Evolutionary conservation across 2,329 filamentous ascomycete species (phyloP).

Genomic region (Alternaria atra): DNA sequence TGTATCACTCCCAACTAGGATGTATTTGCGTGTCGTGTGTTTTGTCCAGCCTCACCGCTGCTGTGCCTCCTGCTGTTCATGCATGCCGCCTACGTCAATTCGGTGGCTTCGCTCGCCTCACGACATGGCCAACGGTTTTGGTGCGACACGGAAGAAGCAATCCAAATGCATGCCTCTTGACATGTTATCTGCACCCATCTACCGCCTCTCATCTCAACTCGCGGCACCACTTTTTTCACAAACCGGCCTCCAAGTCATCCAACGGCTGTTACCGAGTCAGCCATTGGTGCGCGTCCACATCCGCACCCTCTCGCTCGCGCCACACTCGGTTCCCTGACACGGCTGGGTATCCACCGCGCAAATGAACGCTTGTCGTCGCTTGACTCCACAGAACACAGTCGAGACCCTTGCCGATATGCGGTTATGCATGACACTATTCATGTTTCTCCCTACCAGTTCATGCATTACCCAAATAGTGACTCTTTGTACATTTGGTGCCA

Average conservation of each 20-base stretch:
- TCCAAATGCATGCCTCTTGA: neutral
- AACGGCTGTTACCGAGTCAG: slow-evolving; percentile 7
- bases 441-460: slow-evolving; percentile 8
- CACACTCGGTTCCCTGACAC: slow-evolving; percentile 14
- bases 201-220: neutral
- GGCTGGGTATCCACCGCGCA: slow-evolving; percentile 10
- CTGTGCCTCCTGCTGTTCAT: slow-evolving; percentile 3
- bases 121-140: slow-evolving; percentile 7
- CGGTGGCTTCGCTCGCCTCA: slow-evolving; percentile 11
- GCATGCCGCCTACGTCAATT: slow-evolving; percentile 2
- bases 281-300: slow-evolving; percentile 13
- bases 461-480: slow-evolving; percentile 15
- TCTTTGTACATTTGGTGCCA: slow-evolving; percentile 11
- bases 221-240: slow-evolving; percentile 8
- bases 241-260: neutral
- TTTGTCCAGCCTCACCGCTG: slow-evolving; percentile 18
- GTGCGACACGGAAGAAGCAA: slow-evolving; percentile 2
- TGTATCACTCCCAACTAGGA: neutral
- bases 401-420: slow-evolving; percentile 15
- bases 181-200: neutral
- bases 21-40: slow-evolving; percentile 1
- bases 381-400: slow-evolving; percentile 17
- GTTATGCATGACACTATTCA: slow-evolving; percentile 18
- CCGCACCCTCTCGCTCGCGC: slow-evolving; percentile 15
- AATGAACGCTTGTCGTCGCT: slow-evolving; percentile 12